phyloP scores from a whole-genome alignment of 2,329 filamentous ascomycete species.

The Trichothecium roseum region DNA sequence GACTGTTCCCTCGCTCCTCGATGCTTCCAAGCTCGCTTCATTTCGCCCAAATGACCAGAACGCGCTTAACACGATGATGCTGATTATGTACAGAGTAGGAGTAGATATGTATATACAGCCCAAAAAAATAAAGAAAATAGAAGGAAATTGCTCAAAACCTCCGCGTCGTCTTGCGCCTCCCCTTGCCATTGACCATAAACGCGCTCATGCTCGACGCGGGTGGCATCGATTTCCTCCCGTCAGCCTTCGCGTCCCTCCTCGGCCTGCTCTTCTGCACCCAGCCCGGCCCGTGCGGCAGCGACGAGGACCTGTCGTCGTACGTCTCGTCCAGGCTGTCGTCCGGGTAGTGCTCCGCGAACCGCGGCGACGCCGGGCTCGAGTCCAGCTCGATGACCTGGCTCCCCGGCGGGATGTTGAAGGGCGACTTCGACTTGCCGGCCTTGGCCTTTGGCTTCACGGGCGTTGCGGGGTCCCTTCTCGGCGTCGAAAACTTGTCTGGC shows the following conservation, averaged over 20 bases:
- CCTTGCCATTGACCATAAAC: not conserved
- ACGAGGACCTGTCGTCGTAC: conserved; percentile 1
- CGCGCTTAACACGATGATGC: no score
- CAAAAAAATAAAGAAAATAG: not conserved
- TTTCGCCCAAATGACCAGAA: no score
- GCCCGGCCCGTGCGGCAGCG: conserved; percentile 2
- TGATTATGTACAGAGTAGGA: no score
- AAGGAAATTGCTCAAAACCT: conserved; percentile 1
- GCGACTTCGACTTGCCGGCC: conserved; percentile 1
- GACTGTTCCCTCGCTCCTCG: no score
- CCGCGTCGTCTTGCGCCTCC: not conserved
- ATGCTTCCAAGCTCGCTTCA: no score
- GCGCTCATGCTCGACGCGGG: not conserved
- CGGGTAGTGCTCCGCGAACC: not conserved
- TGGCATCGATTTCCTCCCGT: not conserved
- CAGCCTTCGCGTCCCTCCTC: not conserved
- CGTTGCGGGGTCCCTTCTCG: not conserved
- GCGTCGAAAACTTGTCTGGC: not conserved
- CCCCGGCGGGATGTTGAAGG: not conserved
- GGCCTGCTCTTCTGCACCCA: conserved; percentile 8
- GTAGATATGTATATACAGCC: no score
- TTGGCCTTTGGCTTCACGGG: not conserved
- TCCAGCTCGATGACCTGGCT: conserved; percentile 3
- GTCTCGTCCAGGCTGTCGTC: conserved; percentile 2
- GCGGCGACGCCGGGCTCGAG: not conserved